Conservation (phyloP, 1,284 basidiomycete species). For the Tremellales sp. region DNA sequence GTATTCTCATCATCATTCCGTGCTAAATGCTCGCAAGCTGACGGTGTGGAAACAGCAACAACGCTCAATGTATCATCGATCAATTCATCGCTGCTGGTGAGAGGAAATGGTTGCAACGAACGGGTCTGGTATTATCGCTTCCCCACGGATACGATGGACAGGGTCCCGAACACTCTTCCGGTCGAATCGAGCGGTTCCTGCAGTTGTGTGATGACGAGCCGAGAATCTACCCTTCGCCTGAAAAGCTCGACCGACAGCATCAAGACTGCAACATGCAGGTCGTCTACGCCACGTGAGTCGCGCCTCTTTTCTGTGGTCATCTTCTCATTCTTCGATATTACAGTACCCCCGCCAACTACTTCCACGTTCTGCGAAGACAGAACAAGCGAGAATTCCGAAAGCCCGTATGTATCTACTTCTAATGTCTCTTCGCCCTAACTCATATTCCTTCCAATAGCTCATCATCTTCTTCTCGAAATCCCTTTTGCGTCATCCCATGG, state of each 20-base stretch:
- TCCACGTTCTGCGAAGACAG: slow-evolving; percentile 92
- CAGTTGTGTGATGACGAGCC: slow-evolving; percentile 98
- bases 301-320: slow-evolving; percentile 15
- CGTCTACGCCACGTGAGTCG: slow-evolving; percentile 81
- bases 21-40: slow-evolving; percentile 2
- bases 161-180: slow-evolving; percentile 97
- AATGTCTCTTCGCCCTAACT: background rate
- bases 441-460: slow-evolving; percentile 53
- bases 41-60: slow-evolving; percentile 55
- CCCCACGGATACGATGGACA: slow-evolving; percentile 99
- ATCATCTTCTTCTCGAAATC: slow-evolving; percentile 96
- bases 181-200: slow-evolving; percentile 92
- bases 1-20: slow-evolving; percentile 10
- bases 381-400: slow-evolving; percentile 95
- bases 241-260: slow-evolving; percentile 91
- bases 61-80: slow-evolving; percentile 96
- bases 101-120: slow-evolving; percentile 96
- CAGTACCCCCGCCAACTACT: slow-evolving; percentile 87
- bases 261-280: slow-evolving; percentile 99
- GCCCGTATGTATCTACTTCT: slow-evolving; percentile 56
- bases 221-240: slow-evolving; percentile 76
- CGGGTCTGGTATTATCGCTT: slow-evolving; percentile 84
- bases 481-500: slow-evolving; percentile 86
- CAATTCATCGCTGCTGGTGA: slow-evolving; percentile 98
- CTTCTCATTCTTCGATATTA: background rate